phyloP scores from a whole-genome alignment of 1,284 basidiomycete species.

The Hypsizygus ulmarius region DNA sequence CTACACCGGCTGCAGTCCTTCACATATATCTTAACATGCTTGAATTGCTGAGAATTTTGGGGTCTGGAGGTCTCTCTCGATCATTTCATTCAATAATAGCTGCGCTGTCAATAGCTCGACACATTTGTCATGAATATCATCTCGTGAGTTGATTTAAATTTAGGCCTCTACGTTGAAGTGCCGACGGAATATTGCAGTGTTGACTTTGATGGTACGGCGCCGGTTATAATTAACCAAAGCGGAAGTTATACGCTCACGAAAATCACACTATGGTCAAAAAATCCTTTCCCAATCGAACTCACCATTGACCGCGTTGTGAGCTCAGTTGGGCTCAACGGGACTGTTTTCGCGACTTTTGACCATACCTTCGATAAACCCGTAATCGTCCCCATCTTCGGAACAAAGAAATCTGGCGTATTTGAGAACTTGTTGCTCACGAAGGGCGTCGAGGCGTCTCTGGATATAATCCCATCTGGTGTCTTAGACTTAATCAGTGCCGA shows the following conservation, averaged over 20 bases:
- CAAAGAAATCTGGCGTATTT: conserved; percentile 37
- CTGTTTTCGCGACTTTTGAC: conserved; percentile 38
- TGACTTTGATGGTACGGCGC: conserved; percentile 31
- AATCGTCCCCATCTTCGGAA: conserved; percentile 34
- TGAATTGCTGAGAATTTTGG: background rate
- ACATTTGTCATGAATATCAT: conserved; percentile 35
- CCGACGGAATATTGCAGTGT: conserved; percentile 21
- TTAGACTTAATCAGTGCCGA: conserved; percentile 37
- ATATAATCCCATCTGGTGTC: conserved; percentile 35
- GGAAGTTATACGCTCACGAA: background rate
- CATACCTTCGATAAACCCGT: conserved; percentile 38
- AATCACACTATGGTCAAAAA: conserved; percentile 30
- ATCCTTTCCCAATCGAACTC: conserved; percentile 42
- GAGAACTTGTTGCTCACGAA: conserved; percentile 37
- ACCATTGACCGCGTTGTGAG: conserved; percentile 39
- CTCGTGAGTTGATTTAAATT: conserved; percentile 24
- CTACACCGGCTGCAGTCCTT: no score
- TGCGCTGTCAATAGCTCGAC: conserved; percentile 27
- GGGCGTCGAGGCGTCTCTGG: conserved; percentile 33
- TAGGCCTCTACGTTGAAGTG: background rate
- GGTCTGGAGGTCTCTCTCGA: conserved; percentile 9
- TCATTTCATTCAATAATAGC: no score
- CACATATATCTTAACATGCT: background rate
- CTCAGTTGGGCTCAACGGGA: conserved; percentile 40
- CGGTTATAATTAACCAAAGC: no score